Evolutionary conservation across 106 monocot species (phyloP), one percentile per base, ranked within the genome.

Genomic region (Iris macrosiphon): DNA sequence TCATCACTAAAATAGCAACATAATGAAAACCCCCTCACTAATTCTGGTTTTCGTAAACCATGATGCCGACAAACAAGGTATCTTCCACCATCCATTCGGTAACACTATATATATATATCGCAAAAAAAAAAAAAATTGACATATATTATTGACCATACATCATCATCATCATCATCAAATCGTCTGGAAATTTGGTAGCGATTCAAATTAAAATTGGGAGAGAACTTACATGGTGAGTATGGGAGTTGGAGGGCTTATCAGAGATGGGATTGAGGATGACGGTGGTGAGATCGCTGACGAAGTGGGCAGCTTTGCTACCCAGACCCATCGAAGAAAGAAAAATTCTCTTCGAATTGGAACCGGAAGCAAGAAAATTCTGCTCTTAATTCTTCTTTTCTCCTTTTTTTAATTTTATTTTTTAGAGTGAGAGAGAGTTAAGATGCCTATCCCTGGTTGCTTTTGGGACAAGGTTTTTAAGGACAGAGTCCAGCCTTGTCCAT

Each of bases 261-360:
- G 91, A 91, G 60, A 99, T 73, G 33, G 98, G 98, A 56, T 92
- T 99, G 55, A 99, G 78, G 72, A 99, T 54, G 45, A 87, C 72
- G 62, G 96, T 80, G 63, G 96, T 98, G 74, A 98, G 58, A 63
- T 87, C 84, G 23, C 91, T 71, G 18, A 99, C 87, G 13, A 99
- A 68, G 68, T 84, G 83, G 44, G 74, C 91, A 3, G 98, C 91
- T 73, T 81, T 99, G 66, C 75, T 83, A 15, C 91, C 53, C 18
- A 99, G 60, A 12, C 76, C 87, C 92, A 92, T 86, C 55, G 26
- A 46, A 25, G 45, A 26, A 59, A 20, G 27, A 43, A 10, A 15
- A 24, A 11, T 6, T 12, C 31, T 43, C 31, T 24, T 12, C 18
- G 12, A 10, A 35, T 16, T 30, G 44, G 46, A 50, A 46, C 39